These are phyloP conservation scores for Canna indica DNA, from an alignment of 176 grass and related monocot species.

Conservation along the genomic window DNA sequence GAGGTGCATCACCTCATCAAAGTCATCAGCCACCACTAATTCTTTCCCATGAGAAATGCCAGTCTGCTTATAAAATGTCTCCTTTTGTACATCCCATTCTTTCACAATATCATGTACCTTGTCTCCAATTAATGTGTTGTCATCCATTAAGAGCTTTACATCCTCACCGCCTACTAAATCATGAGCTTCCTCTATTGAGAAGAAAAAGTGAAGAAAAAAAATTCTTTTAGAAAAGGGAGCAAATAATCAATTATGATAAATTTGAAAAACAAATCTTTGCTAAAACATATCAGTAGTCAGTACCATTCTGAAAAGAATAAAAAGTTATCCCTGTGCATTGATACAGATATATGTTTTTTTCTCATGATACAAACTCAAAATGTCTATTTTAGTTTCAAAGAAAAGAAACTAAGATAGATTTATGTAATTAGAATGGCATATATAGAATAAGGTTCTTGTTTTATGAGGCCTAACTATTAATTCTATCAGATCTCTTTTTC, in stretches of 20 bases:
- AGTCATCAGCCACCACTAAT: slow-evolving; percentile 14
- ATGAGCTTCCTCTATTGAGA: slow-evolving; percentile 33
- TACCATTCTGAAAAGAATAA: background rate
- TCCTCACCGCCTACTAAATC: slow-evolving; percentile 31
- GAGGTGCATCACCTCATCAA: slow-evolving; percentile 42
- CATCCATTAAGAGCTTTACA: slow-evolving; percentile 40
- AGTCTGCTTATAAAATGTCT: slow-evolving; percentile 53
- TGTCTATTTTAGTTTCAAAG: background rate
- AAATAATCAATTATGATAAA: background rate
- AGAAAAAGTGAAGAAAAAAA: background rate
- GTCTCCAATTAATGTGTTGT: slow-evolving; percentile 36
- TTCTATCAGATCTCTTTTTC: background rate
- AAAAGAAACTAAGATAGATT: background rate
- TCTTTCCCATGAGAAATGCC: slow-evolving; percentile 35
- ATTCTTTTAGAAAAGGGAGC: background rate
- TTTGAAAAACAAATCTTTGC: background rate
- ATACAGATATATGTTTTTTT: no score
- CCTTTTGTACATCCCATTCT: slow-evolving; percentile 69
- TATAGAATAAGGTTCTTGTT: background rate
- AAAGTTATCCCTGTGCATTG: no score
- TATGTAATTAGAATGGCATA: background rate
- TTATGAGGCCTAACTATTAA: background rate
- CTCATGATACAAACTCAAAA: no score
- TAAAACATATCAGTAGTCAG: background rate
- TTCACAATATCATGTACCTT: slow-evolving; percentile 45